A percentile compares a stretch with the other conserved stretches of the same genome.
Evolutionary conservation across 2,329 filamentous ascomycete species (phyloP).

Genomic region (Talaromyces sp.): DNA sequence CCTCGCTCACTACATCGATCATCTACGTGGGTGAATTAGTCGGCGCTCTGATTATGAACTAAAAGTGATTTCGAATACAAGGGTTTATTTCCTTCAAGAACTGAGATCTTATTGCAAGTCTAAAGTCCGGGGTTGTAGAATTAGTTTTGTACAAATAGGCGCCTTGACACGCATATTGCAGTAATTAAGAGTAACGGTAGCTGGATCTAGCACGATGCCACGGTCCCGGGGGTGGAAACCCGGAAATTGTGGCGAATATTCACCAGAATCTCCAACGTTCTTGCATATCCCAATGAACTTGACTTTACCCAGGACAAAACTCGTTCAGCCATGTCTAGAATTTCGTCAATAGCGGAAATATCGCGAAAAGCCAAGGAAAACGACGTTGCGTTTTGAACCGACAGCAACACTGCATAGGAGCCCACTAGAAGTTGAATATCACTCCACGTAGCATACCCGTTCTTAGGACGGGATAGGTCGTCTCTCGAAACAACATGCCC

Average conservation of each 20-base stretch:
- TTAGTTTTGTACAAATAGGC: too few species aligned
- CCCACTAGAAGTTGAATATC: conserved; percentile 2
- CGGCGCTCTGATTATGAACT: conserved; percentile 23
- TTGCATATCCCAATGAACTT: background rate
- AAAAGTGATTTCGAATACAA: background rate
- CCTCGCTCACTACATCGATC: conserved; percentile 32
- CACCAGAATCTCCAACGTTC: background rate
- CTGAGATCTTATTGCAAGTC: too few species aligned
- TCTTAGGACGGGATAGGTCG: background rate
- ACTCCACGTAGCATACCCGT: background rate
- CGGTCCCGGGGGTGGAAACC: background rate
- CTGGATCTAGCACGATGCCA: background rate
- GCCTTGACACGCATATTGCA: too few species aligned
- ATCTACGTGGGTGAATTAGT: conserved; percentile 39
- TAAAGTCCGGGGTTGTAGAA: too few species aligned
- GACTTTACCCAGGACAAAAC: background rate
- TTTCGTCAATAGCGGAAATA: background rate
- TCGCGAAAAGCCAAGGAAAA: background rate
- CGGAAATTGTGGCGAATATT: conserved; percentile 1
- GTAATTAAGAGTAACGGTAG: background rate
- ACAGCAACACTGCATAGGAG: background rate
- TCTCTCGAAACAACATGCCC: background rate
- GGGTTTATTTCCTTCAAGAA: too few species aligned
- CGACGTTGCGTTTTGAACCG: background rate
- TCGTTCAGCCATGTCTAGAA: background rate